Conservation (phyloP, 306 rosid genomes). For the Herpetospermum pedunculosum region DNA sequence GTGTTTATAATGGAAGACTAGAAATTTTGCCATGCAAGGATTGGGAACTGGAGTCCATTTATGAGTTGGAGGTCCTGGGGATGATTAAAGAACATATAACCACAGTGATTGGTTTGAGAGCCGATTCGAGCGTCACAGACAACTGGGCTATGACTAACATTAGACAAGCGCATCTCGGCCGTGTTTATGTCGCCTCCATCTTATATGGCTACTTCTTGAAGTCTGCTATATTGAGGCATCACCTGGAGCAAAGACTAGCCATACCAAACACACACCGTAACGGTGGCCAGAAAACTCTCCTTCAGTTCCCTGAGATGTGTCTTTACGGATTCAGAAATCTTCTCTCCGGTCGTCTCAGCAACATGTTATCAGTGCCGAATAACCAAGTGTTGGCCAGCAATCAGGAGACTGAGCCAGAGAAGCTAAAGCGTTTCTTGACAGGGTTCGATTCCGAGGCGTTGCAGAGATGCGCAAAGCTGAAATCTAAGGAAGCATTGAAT, state of each 20-base stretch:
- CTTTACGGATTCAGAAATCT: conserved; percentile 32
- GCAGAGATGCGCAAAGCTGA: conserved; percentile 69
- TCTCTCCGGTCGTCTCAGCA: conserved; percentile 28
- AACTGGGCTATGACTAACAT: conserved; percentile 78
- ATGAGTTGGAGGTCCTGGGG: conserved; percentile 57
- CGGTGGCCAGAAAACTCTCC: conserved; percentile 27
- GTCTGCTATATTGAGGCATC: conserved; percentile 59
- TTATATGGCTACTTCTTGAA: conserved; percentile 84
- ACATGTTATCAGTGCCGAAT: conserved; percentile 19
- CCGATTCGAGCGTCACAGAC: conserved; percentile 67
- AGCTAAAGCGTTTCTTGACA: conserved; percentile 49
- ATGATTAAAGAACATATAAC: conserved; percentile 75
- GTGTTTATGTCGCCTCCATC: conserved; percentile 62
- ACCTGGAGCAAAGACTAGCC: conserved; percentile 43
- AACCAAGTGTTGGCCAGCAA: conserved; percentile 18
- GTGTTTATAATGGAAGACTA: conserved; percentile 74
- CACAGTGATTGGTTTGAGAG: conserved; percentile 64
- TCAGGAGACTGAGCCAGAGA: conserved; percentile 32
- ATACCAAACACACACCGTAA: conserved; percentile 33
- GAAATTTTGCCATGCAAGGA: conserved; percentile 88
- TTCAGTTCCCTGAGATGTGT: conserved; percentile 27
- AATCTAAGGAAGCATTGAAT: conserved; percentile 62
- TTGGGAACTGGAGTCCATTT: conserved; percentile 86
- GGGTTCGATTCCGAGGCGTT: conserved; percentile 58
- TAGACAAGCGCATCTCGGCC: conserved; percentile 35